Evolutionary conservation across 2,329 filamentous ascomycete species (phyloP).

Genomic region (Lizonia empirigonia): DNA sequence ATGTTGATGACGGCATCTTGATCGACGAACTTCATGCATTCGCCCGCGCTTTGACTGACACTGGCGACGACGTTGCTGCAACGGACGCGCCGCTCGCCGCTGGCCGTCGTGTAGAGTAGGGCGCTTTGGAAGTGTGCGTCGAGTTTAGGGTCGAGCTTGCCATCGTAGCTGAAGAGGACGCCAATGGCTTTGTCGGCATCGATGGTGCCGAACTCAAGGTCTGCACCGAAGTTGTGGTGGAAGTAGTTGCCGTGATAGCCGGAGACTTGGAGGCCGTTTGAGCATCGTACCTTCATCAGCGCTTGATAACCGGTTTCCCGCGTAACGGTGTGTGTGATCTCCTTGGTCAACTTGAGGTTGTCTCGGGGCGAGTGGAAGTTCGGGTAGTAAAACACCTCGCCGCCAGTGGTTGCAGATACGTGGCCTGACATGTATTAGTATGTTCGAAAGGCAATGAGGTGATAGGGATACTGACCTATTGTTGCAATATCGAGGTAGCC

Average conservation of each 20-base stretch:
- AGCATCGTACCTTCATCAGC: conserved; percentile 97
- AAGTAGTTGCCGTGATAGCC: conserved; percentile 97
- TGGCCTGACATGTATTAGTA: conserved; percentile 62
- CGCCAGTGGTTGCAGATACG: conserved; percentile 85
- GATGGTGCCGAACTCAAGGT: conserved; percentile 89
- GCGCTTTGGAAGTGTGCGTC: conserved; percentile 98
- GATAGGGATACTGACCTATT: conserved; percentile 65
- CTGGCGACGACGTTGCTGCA: conserved; percentile 94
- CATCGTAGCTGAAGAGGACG: conserved; percentile 92
- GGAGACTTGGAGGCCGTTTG: conserved; percentile 90
- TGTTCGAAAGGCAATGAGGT: no score
- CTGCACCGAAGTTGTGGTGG: conserved; percentile 92
- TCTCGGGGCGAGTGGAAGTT: conserved; percentile 93
- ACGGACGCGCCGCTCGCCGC: conserved; percentile 84
- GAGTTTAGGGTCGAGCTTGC: conserved; percentile 94
- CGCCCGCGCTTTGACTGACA: conserved; percentile 82
- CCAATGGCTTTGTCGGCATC: conserved; percentile 93
- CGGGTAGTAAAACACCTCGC: conserved; percentile 94
- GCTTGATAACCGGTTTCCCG: conserved; percentile 94
- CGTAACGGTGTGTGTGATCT: conserved; percentile 84
- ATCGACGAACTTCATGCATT: conserved; percentile 89
- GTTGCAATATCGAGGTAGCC: conserved; percentile 93
- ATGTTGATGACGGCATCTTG: conserved; percentile 90
- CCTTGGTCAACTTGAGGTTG: conserved; percentile 78
- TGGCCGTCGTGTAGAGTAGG: conserved; percentile 89